These are phyloP conservation scores for Akebia trifoliata DNA, from an alignment of 164 flowering plant genomes.

Conservation along the genomic window DNA sequence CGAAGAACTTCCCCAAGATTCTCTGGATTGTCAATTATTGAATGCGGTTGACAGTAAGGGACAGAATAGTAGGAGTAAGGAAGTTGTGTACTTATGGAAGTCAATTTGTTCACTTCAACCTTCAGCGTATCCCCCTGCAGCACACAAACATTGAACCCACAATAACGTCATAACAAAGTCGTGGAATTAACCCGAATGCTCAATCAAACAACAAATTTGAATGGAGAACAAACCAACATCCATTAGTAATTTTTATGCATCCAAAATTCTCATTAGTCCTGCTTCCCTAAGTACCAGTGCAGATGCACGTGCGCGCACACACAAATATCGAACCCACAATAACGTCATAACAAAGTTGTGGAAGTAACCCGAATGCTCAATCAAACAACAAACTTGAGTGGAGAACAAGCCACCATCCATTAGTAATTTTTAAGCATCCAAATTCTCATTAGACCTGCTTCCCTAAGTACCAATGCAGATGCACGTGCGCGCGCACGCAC, in stretches of 20 bases:
- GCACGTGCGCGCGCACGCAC: too few relatives aligned
- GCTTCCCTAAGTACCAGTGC: too few relatives aligned
- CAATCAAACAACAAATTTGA: too few relatives aligned
- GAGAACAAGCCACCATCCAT: too few relatives aligned
- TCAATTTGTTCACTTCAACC: conserved; percentile 82
- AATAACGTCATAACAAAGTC: neutral
- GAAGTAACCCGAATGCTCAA: neutral
- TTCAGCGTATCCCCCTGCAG: conserved; percentile 63
- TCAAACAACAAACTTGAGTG: too few relatives aligned
- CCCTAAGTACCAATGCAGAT: too few relatives aligned
- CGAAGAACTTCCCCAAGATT: conserved; percentile 98
- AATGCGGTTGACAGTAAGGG: conserved; percentile 56
- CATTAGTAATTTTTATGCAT: too few relatives aligned
- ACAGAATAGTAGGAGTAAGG: conserved; percentile 86
- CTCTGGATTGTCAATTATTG: conserved; percentile 73
- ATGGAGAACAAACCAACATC: too few relatives aligned
- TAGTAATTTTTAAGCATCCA: too few relatives aligned
- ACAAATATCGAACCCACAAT: neutral
- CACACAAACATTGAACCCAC: neutral
- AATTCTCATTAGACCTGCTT: too few relatives aligned
- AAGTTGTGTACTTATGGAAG: conserved; percentile 81
- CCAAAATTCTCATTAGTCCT: too few relatives aligned
- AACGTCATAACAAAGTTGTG: neutral
- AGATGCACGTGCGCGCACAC: too few relatives aligned
- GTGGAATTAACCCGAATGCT: neutral